Percentiles rank a stretch among this genome's conserved stretches.
Conservation (phyloP, 306 rosid genomes). For the Aeschynomene evenia region DNA sequence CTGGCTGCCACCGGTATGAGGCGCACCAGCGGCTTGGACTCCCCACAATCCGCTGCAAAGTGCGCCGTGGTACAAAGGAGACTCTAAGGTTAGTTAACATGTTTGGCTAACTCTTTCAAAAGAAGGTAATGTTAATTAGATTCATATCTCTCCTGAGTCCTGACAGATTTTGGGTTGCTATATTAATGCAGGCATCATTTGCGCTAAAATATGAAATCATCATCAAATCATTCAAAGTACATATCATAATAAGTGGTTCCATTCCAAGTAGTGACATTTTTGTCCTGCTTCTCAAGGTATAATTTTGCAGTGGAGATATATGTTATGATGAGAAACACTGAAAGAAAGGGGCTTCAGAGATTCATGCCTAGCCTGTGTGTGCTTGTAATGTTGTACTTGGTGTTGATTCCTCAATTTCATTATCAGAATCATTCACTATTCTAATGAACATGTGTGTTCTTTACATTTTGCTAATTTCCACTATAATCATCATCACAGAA, state of each 20-base stretch:
- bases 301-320: background rate
- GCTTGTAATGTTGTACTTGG: background rate
- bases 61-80: slow-evolving; percentile 91
- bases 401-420: background rate
- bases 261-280: background rate
- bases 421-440: background rate
- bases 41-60: slow-evolving; percentile 85
- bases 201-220: slow-evolving; percentile 41
- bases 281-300: slow-evolving; percentile 12
- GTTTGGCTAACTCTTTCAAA: background rate
- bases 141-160: background rate
- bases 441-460: background rate
- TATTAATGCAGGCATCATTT: slow-evolving; percentile 89
- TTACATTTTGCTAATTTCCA: background rate
- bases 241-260: slow-evolving; percentile 4
- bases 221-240: background rate
- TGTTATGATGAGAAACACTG: background rate
- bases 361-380: no score
- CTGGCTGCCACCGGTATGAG: slow-evolving; percentile 93
- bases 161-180: background rate
- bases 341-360: no score
- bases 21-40: slow-evolving; percentile 94
- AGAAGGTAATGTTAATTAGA: background rate
- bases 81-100: slow-evolving; percentile 58
- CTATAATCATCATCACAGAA: background rate